phyloP scores from a whole-genome alignment of 2,329 filamentous ascomycete species.

The Arthrobotrys conoides region DNA sequence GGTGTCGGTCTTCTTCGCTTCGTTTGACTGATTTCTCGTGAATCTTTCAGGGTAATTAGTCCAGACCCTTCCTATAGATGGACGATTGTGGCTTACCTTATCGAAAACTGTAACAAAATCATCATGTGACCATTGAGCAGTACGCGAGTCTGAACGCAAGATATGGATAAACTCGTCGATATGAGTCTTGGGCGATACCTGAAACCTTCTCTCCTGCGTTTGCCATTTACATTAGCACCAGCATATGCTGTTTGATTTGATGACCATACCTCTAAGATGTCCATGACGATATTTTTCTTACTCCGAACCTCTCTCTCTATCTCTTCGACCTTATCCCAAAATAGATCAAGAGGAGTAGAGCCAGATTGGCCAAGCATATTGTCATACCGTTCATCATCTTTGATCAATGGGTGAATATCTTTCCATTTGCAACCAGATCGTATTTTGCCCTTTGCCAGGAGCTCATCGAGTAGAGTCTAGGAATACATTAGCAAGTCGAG shows the following conservation, averaged over 20 bases:
- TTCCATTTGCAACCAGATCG: conserved; percentile 93
- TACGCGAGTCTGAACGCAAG: conserved; percentile 87
- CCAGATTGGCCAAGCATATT: conserved; percentile 86
- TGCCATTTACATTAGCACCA: conserved; percentile 52
- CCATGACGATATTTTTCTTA: conserved; percentile 84
- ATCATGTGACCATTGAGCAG: conserved; percentile 86
- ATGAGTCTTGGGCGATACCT: conserved; percentile 86
- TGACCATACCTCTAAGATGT: conserved; percentile 84
- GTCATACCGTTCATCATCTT: conserved; percentile 84
- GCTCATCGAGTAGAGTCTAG: conserved; percentile 77
- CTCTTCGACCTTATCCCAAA: conserved; percentile 96
- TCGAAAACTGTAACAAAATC: conserved; percentile 86
- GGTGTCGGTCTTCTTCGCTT: conserved; percentile 84
- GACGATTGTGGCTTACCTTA: conserved; percentile 69
- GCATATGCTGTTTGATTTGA: conserved; percentile 4
- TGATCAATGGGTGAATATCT: conserved; percentile 80
- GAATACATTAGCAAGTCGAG: conserved; percentile 9
- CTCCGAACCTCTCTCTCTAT: conserved; percentile 89
- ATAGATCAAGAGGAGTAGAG: conserved; percentile 88
- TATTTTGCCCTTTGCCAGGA: conserved; percentile 82
- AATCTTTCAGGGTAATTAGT: conserved; percentile 70
- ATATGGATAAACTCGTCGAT: conserved; percentile 88
- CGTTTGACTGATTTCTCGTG: conserved; percentile 88
- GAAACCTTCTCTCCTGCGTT: conserved; percentile 85
- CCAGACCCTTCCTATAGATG: conserved; percentile 40